These are phyloP conservation scores for Pythium periplocum DNA, from an alignment of 352 stramenopile genomes.

Conservation along the genomic window DNA sequence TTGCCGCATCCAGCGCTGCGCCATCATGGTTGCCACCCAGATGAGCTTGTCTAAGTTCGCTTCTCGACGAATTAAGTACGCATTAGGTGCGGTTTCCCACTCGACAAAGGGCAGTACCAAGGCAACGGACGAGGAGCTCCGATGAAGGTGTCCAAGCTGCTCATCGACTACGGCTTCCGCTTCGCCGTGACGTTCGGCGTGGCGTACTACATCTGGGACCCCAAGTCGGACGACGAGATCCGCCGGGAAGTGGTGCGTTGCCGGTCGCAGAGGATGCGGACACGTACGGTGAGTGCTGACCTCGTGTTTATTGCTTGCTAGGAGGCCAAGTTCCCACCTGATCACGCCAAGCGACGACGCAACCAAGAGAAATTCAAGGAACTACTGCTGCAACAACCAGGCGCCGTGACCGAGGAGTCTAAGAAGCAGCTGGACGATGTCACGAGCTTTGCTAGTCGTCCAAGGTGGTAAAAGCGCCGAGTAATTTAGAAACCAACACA, in stretches of 20 bases:
- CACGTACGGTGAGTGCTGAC: neutral
- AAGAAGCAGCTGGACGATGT: constrained; percentile 76
- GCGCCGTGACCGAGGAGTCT: constrained; percentile 42
- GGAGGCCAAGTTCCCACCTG: constrained; percentile 66
- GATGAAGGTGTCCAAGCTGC: constrained; percentile 83
- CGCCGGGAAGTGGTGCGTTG: constrained; percentile 65
- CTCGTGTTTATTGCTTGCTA: constrained; percentile 15
- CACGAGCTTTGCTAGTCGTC: constrained; percentile 46
- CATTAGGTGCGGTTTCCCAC: neutral
- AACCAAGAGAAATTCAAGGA: constrained; percentile 73
- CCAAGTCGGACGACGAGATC: constrained; percentile 70
- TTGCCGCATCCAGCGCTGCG: constrained; percentile 16
- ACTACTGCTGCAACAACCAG: constrained; percentile 47
- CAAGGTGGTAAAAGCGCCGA: neutral
- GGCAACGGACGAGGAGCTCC: constrained; percentile 2
- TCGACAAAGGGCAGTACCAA: neutral
- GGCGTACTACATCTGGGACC: constrained; percentile 66
- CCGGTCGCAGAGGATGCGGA: neutral
- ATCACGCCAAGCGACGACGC: constrained; percentile 51
- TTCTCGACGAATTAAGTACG: constrained; percentile 1
- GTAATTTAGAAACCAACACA: neutral
- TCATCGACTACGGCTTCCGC: constrained; percentile 70
- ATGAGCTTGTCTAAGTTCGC: neutral
- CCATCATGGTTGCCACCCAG: constrained; percentile 9
- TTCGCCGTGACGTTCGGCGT: constrained; percentile 68